phyloP scores from a whole-genome alignment of 2,329 filamentous ascomycete genomes.

The Xylariaceae sp. region DNA sequence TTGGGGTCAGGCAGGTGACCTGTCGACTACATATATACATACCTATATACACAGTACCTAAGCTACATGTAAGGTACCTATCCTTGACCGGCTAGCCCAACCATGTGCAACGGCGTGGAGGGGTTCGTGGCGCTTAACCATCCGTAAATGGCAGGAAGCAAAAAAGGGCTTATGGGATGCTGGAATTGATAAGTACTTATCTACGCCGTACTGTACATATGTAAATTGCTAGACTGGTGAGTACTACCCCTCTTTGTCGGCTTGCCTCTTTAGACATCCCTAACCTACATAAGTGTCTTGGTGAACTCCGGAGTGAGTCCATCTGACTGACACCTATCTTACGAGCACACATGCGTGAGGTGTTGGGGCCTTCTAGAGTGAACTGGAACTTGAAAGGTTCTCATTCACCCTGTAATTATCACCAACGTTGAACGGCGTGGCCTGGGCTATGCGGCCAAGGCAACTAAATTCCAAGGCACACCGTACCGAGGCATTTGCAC shows the following conservation, averaged over 20 bases:
- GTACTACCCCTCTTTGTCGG: neutral
- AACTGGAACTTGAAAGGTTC: too few species aligned
- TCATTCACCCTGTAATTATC: too few species aligned
- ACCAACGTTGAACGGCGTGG: neutral
- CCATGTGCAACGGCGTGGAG: conserved; percentile 14
- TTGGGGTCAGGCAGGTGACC: too few species aligned
- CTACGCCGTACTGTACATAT: too few species aligned
- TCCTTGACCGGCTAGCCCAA: neutral
- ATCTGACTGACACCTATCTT: neutral
- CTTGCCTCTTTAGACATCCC: neutral
- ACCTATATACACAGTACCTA: neutral
- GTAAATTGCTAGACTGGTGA: neutral
- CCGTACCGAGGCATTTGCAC: neutral
- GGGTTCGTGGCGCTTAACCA: conserved; percentile 19
- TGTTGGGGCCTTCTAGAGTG: neutral
- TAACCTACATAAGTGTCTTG: neutral
- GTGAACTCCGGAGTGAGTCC: neutral
- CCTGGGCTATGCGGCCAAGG: neutral
- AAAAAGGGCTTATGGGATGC: conserved; percentile 6
- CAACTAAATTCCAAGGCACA: too few species aligned
- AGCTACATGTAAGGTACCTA: too few species aligned
- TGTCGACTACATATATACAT: too few species aligned
- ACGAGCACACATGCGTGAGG: neutral
- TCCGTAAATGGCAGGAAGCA: conserved; percentile 17
- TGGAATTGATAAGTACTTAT: neutral